Conservation (phyloP, 371 early-diverging fungal species). For the Mortierella sp. region DNA sequence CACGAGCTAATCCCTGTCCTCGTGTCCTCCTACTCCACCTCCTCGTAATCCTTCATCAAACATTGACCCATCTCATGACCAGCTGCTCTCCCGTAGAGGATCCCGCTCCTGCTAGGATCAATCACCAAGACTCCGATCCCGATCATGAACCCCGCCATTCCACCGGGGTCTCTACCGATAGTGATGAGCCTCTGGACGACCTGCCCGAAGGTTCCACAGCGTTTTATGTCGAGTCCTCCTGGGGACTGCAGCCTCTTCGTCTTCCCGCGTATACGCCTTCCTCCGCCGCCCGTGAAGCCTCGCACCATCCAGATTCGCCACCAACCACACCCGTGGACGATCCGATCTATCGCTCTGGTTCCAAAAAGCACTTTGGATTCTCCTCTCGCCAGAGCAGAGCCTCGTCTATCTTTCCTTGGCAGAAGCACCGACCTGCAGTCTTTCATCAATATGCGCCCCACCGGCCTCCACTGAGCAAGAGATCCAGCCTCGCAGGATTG, state of each 20-base stretch:
- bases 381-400: slow-evolving; percentile 19
- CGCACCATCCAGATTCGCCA: slow-evolving; percentile 12
- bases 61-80: no score
- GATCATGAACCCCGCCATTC: no score
- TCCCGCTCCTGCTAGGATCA: no score
- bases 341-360: slow-evolving; percentile 23
- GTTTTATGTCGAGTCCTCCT: slow-evolving; percentile 21
- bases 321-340: slow-evolving; percentile 29
- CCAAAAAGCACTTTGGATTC: slow-evolving; percentile 36
- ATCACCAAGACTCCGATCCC: no score
- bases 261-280: slow-evolving; percentile 43
- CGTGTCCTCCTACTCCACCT: not conserved
- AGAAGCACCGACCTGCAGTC: slow-evolving; percentile 17
- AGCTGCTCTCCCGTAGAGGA: no score
- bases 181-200: not conserved
- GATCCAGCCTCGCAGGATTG: slow-evolving; percentile 26
- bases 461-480: slow-evolving; percentile 26
- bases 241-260: slow-evolving; percentile 32
- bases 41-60: not conserved
- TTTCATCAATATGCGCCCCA: slow-evolving; percentile 23
- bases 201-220: slow-evolving; percentile 3
- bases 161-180: not conserved
- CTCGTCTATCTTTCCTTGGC: slow-evolving; percentile 37
- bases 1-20: no score
- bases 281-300: slow-evolving; percentile 17